Percentiles rank a stretch among this genome's conserved stretches.
Conservation (phyloP, 768 basidiomycete species). For the Phanerochaete carnosa region DNA sequence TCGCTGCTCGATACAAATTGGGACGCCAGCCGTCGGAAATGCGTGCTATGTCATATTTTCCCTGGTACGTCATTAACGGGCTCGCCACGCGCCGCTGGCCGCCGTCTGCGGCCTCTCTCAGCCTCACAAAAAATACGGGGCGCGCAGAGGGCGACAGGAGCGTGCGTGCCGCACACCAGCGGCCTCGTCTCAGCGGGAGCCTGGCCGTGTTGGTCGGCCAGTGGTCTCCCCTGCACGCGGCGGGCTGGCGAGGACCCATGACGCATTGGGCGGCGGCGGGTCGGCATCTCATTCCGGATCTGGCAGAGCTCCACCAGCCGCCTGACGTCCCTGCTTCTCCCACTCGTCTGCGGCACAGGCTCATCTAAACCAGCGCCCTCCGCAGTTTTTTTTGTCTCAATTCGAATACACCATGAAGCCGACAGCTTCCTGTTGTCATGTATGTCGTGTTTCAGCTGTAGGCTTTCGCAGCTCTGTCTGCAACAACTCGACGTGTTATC, state of each 20-base stretch:
- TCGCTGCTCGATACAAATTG: constrained; percentile 5
- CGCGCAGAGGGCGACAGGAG: neutral
- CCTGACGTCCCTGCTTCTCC: neutral
- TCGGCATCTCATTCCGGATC: constrained; percentile 4
- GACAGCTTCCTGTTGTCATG: too few species aligned
- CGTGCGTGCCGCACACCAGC: neutral
- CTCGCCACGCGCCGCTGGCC: neutral
- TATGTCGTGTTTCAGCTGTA: neutral
- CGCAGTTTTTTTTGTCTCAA: neutral
- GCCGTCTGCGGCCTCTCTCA: too few species aligned
- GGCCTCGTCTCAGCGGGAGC: neutral
- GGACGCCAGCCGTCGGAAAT: neutral
- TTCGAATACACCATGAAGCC: too few species aligned
- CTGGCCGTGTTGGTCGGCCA: neutral
- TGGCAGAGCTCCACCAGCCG: constrained; percentile 5
- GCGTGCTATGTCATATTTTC: constrained; percentile 4
- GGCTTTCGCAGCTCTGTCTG: neutral
- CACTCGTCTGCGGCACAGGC: neutral
- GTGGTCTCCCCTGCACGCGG: neutral
- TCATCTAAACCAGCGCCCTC: neutral
- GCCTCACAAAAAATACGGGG: neutral
- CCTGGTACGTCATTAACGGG: constrained; percentile 5
- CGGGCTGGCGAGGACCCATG: neutral
- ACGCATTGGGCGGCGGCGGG: constrained; percentile 4
- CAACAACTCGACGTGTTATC: neutral